Percentiles rank a stretch among this genome's conserved stretches.
Conservation (phyloP, 2,329 filamentous ascomycete genomes). For the Colletotrichum tabaci region DNA sequence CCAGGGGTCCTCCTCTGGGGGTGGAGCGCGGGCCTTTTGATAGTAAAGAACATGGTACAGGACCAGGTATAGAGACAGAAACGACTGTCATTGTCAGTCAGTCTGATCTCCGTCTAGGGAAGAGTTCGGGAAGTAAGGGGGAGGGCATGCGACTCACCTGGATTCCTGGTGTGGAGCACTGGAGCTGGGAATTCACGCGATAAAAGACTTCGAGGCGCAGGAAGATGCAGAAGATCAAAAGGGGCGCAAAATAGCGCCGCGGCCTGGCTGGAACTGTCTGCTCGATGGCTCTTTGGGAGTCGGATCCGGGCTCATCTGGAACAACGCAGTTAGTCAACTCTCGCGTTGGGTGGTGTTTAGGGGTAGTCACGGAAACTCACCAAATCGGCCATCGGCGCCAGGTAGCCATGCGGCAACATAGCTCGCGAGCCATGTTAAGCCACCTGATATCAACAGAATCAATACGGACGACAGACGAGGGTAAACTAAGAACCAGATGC, state of each 20-base stretch:
- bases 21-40: conserved; percentile 46
- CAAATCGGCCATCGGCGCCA: conserved; percentile 63
- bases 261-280: conserved; percentile 61
- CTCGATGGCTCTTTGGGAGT: conserved; percentile 42
- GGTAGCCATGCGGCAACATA: conserved; percentile 62
- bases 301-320: conserved; percentile 31
- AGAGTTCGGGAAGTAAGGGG: background rate
- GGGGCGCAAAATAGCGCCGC: conserved; percentile 60
- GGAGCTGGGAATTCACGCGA: conserved; percentile 61
- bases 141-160: conserved; percentile 55
- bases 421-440: conserved; percentile 58
- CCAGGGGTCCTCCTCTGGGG: conserved; percentile 64
- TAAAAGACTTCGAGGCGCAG: conserved; percentile 65
- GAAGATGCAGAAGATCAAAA: conserved; percentile 61
- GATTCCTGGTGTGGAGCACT: conserved; percentile 65
- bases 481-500: conserved; percentile 54
- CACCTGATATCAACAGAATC: conserved; percentile 62
- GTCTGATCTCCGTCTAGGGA: no score
- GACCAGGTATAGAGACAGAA: conserved; percentile 62
- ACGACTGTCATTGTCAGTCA: conserved; percentile 54
- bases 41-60: conserved; percentile 61
- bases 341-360: no score
- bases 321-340: conserved; percentile 2
- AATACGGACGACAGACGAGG: conserved; percentile 64
- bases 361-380: conserved; percentile 40